Base-by-base conservation (phyloP, 768 basidiomycete genomes). In the Boletus patriciae region DNA sequence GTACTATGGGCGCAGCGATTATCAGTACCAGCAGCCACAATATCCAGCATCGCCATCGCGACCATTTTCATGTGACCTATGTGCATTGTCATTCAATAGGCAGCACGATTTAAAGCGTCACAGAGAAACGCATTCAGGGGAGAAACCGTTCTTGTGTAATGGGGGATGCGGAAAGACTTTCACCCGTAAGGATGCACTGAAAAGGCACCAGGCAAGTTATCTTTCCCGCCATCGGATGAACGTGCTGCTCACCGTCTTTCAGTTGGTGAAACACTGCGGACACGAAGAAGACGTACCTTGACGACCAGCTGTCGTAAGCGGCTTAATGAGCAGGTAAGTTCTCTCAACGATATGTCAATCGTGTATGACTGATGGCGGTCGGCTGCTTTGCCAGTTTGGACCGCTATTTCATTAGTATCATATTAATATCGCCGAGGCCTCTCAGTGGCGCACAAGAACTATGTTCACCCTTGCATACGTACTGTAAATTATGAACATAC, bases 131-230 rank as follows among this genome's bases (percentile, higher is more conserved):
- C 90, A 92, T 73, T 87, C 87, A 6, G 90, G 90, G 37, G 90
- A 92, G 71, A 92, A 91, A 69, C 90, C 90, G 10, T 92, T 84
- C 73, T 71, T 84, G 18, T 92, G 90, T 72, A 91, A 91, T 63
- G 89, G 88, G 13, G 87, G 87, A 43, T 92, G 90, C 57, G 89
- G 88, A 46, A 92, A 92, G 77, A 91, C 90, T 3, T 92, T 92
- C 67, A 92, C 90, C 47, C 81, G 90, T 61, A 91, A 92, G 74
- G 90, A 92, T 67, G 90, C 90, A 16, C 73, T 92, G 66, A 92
- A 92, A 74, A 82, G 90, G 58, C 90, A 92, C 69, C 90, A 92
- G 83, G 90, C 83, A 63, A 58, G 83, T 52, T 56, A 53, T 42
- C 27, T 41, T 51, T 38, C 29, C 15, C 34, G 29, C n/a, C 27